phyloP scores from a whole-genome alignment of 129 eudicot genomes.

The Ambrosia trifida region DNA sequence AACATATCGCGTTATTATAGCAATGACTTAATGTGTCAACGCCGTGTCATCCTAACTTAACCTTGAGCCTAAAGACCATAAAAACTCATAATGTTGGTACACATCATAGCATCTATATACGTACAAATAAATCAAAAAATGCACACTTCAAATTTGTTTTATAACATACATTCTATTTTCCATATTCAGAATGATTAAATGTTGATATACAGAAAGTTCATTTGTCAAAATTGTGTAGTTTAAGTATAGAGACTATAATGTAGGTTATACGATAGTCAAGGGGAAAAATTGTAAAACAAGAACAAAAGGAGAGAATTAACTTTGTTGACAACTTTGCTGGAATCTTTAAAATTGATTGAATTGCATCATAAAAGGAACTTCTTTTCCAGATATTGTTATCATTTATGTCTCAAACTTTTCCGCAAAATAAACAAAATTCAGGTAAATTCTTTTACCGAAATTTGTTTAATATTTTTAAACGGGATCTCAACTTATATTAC shows the following conservation, averaged over 20 bases:
- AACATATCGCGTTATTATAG: too few relatives aligned
- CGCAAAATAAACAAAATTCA: not conserved
- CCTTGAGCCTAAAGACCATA: too few relatives aligned
- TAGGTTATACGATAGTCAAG: not conserved
- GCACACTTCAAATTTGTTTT: too few relatives aligned
- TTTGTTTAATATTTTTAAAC: not conserved
- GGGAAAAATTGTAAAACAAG: slow-evolving; percentile 4
- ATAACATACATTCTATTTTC: too few relatives aligned
- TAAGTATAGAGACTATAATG: not conserved
- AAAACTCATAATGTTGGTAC: too few relatives aligned
- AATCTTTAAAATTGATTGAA: slow-evolving; percentile 43
- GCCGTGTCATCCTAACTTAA: too few relatives aligned
- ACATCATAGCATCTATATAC: too few relatives aligned
- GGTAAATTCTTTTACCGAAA: not conserved
- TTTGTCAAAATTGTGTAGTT: not conserved
- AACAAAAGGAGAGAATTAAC: slow-evolving; percentile 23
- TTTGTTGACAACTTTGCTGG: slow-evolving; percentile 36
- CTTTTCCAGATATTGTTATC: slow-evolving; percentile 29
- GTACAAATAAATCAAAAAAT: too few relatives aligned
- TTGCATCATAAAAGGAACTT: slow-evolving; percentile 30
- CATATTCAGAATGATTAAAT: too few relatives aligned
- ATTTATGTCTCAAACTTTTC: slow-evolving; percentile 23
- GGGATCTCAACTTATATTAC: not conserved
- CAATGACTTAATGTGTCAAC: too few relatives aligned
- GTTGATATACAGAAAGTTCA: not conserved